Conservation (phyloP, 2,329 filamentous ascomycete genomes). For the Pyrenophora seminiperda region DNA sequence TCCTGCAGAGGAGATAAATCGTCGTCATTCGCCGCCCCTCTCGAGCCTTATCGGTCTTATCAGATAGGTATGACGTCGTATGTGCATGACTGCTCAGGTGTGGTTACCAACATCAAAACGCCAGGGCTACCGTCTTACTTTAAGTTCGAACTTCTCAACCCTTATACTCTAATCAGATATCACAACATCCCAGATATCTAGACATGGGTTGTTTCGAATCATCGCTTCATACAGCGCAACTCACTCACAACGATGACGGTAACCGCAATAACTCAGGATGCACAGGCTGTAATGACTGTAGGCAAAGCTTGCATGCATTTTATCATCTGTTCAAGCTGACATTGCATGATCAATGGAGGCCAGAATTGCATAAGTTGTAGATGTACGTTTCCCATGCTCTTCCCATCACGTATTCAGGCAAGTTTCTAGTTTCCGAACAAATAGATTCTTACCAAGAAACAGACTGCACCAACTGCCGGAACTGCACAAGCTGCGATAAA, state of each 20-base stretch:
- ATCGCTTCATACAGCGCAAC: not conserved
- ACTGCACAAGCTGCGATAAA: conserved; percentile 3
- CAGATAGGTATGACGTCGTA: too few relatives aligned
- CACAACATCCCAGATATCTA: not conserved
- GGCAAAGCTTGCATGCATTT: not conserved
- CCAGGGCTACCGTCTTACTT: too few relatives aligned
- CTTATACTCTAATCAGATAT: too few relatives aligned
- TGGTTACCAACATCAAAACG: too few relatives aligned
- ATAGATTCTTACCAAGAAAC: not conserved
- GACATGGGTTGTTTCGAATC: conserved; percentile 6
- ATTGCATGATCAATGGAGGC: not conserved
- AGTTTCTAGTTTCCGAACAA: not conserved
- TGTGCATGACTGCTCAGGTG: too few relatives aligned
- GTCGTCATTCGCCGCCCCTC: too few relatives aligned
- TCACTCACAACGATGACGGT: not conserved
- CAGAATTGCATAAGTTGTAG: conserved; percentile 10
- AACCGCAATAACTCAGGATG: conserved; percentile 11
- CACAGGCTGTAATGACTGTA: conserved; percentile 11
- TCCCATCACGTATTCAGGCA: not conserved
- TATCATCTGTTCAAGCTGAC: not conserved
- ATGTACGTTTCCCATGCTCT: not conserved
- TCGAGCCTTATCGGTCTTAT: too few relatives aligned
- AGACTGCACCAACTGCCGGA: conserved; percentile 7
- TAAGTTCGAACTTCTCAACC: too few relatives aligned
- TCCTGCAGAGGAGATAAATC: too few relatives aligned